Percentiles rank a stretch among this genome's conserved stretches.
These are phyloP conservation scores for Penicillium salamii DNA, from an alignment of 495 filamentous ascomycete species.

Conservation along the genomic window DNA sequence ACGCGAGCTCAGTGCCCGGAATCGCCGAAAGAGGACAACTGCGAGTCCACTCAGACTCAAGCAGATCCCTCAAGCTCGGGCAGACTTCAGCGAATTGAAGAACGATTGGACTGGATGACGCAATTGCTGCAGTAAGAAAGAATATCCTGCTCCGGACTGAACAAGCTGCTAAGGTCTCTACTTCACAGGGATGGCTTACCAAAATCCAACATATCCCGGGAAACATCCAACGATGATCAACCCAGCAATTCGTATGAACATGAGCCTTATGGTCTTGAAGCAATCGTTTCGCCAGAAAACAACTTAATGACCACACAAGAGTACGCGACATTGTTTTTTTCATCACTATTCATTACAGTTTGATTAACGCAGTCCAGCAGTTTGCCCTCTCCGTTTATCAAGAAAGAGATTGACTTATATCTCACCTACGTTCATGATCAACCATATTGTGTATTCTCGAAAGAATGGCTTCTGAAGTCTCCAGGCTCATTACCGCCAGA, in stretches of 20 bases:
- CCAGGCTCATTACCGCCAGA: conserved; percentile 16
- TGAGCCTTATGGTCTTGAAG: not conserved
- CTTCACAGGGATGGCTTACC: conserved; percentile 7
- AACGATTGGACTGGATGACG: conserved; percentile 22
- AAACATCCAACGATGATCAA: not conserved
- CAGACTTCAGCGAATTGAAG: conserved; percentile 24
- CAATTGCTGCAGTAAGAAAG: conserved; percentile 21
- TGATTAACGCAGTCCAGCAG: not conserved
- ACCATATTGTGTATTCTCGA: conserved; percentile 26
- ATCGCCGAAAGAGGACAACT: not conserved
- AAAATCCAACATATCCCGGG: not conserved
- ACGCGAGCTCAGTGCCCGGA: not conserved
- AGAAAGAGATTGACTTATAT: conserved; percentile 23
- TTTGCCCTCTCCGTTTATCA: conserved; percentile 10
- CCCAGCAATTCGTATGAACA: not conserved
- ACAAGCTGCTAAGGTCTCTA: not conserved
- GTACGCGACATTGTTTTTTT: not conserved
- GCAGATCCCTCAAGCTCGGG: not conserved
- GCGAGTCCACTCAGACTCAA: not conserved
- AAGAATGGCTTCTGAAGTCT: conserved; percentile 20
- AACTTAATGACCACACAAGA: not conserved
- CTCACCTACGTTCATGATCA: conserved; percentile 28
- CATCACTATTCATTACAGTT: not conserved
- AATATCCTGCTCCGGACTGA: too few relatives aligned
- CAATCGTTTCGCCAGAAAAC: not conserved